A percentile compares a stretch with the other conserved stretches of the same genome.
Evolutionary conservation across 768 basidiomycete species (phyloP).

Genomic region (Leccinum disarticulatum): DNA sequence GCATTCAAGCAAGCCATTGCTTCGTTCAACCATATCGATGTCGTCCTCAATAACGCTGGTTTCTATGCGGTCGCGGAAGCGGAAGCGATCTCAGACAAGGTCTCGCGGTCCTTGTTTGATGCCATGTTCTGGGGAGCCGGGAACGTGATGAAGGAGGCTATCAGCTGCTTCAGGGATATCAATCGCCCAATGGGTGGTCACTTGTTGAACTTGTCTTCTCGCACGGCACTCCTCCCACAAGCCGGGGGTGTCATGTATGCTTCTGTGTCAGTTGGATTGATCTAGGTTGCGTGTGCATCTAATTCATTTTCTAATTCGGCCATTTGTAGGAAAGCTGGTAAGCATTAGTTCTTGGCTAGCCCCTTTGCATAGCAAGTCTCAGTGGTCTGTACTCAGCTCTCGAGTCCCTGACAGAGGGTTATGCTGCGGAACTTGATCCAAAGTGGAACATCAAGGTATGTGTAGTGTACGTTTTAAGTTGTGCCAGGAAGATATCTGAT

Average conservation of each 20-base stretch:
- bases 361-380: background rate
- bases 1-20: constrained; percentile 37
- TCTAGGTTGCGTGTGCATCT: background rate
- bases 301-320: background rate
- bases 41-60: constrained; percentile 47
- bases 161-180: constrained; percentile 37
- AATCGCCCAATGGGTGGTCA: constrained; percentile 37
- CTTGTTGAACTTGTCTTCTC: constrained; percentile 36
- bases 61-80: constrained; percentile 49
- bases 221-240: constrained; percentile 24
- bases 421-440: constrained; percentile 34
- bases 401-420: constrained; percentile 32
- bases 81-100: constrained; percentile 80
- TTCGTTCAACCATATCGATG: constrained; percentile 41
- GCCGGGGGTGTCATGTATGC: constrained; percentile 24
- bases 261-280: constrained; percentile 25
- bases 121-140: constrained; percentile 35
- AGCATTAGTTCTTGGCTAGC: background rate
- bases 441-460: constrained; percentile 37
- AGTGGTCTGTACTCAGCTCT: constrained; percentile 25
- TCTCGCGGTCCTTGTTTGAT: constrained; percentile 60
- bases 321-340: constrained; percentile 20
- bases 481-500: background rate
- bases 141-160: constrained; percentile 34
- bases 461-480: background rate